Conservation (phyloP, 108 stramenopile species). For the Cyclostephanos tholiformis region DNA sequence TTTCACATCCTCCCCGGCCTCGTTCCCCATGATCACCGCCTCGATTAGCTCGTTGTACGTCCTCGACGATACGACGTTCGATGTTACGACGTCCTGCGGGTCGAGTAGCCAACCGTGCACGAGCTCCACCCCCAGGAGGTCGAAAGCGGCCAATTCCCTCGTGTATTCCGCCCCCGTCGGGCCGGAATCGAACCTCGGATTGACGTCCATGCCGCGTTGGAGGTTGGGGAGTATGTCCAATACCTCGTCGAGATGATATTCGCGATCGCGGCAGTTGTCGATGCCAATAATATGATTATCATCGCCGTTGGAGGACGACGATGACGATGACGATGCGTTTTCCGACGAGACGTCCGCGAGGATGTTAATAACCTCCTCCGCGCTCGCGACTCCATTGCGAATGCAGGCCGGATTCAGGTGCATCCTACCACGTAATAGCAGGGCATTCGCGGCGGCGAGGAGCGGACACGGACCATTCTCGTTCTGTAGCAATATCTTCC, state of each 20-base stretch:
- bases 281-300: slow-evolving; percentile 1
- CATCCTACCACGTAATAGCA: slow-evolving; percentile 81
- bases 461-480: slow-evolving; percentile 97
- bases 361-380: slow-evolving; percentile 78
- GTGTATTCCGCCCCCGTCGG: slow-evolving; percentile 91
- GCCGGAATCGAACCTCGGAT: slow-evolving; percentile 88
- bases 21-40: slow-evolving; percentile 75
- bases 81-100: slow-evolving; percentile 62
- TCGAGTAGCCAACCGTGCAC: slow-evolving; percentile 98
- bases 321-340: neutral
- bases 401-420: slow-evolving; percentile 63
- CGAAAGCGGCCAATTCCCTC: slow-evolving; percentile 84
- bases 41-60: slow-evolving; percentile 96
- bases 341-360: slow-evolving; percentile 60
- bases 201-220: slow-evolving; percentile 96
- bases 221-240: slow-evolving; percentile 84
- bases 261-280: neutral
- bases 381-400: slow-evolving; percentile 59
- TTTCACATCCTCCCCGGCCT: slow-evolving; percentile 50
- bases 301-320: neutral
- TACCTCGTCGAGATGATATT: slow-evolving; percentile 78
- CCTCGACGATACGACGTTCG: slow-evolving; percentile 45
- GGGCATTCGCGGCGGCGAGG: slow-evolving; percentile 91
- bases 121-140: slow-evolving; percentile 83
- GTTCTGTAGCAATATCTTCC: slow-evolving; percentile 82